These are phyloP conservation scores for Moesziomyces parantarcticus DNA, from an alignment of 1,284 basidiomycete genomes.

Conservation along the genomic window DNA sequence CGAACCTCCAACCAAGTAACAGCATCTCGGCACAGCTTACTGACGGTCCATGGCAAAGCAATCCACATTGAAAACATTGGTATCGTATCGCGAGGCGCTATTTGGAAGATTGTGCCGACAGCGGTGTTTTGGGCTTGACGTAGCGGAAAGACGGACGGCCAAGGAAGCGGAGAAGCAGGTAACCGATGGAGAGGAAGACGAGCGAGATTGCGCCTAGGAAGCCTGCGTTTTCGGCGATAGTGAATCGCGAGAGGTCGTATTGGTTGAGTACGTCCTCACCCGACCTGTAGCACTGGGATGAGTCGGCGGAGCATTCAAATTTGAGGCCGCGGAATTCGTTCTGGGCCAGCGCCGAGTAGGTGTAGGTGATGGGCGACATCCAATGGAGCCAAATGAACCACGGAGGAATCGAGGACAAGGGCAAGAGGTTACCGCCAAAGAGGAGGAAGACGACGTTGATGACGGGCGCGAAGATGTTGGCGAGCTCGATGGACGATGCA, in stretches of 20 bases:
- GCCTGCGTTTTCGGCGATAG: slow-evolving; percentile 51
- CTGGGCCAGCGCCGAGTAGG: slow-evolving; percentile 44
- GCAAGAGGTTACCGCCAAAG: slow-evolving; percentile 53
- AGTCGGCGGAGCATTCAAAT: slow-evolving; percentile 34
- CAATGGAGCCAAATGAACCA: slow-evolving; percentile 55
- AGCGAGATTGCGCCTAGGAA: slow-evolving; percentile 49
- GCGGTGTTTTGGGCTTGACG: slow-evolving; percentile 27
- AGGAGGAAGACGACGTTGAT: slow-evolving; percentile 58
- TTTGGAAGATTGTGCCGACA: slow-evolving; percentile 5
- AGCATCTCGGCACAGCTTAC: background rate
- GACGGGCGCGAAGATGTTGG: slow-evolving; percentile 54
- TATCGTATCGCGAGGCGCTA: background rate
- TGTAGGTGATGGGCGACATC: slow-evolving; percentile 58
- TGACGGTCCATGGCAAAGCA: no score
- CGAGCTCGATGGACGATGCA: slow-evolving; percentile 38
- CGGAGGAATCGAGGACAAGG: slow-evolving; percentile 43
- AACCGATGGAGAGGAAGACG: slow-evolving; percentile 35
- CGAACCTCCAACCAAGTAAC: background rate
- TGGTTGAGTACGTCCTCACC: slow-evolving; percentile 51
- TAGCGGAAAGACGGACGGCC: slow-evolving; percentile 33
- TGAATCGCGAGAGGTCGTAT: slow-evolving; percentile 48
- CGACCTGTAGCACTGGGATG: slow-evolving; percentile 44
- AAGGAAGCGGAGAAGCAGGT: slow-evolving; percentile 35
- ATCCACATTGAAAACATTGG: background rate
- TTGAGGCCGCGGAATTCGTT: slow-evolving; percentile 44